Evolutionary conservation across 1,284 basidiomycete genomes (phyloP).

Genomic region (Caloboletus firmus): DNA sequence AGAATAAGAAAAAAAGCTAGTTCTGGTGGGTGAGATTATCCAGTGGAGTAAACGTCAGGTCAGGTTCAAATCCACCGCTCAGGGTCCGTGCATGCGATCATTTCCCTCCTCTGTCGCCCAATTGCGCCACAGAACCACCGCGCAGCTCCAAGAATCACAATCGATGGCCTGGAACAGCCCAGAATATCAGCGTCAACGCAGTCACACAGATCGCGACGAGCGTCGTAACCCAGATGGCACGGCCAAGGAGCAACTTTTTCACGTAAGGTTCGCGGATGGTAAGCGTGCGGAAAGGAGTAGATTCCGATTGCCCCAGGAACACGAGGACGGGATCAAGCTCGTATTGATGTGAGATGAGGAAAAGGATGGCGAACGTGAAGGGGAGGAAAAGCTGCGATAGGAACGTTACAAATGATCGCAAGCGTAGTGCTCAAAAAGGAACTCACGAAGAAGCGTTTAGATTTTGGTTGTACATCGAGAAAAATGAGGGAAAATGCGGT

Average conservation of each 20-base stretch:
- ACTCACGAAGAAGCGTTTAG: constrained; percentile 92
- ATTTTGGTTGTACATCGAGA: constrained; percentile 86
- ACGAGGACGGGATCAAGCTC: constrained; percentile 92
- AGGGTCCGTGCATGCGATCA: constrained; percentile 7
- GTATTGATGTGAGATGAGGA: constrained; percentile 93
- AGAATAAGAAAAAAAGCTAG: constrained; percentile 30
- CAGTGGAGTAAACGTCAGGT: constrained; percentile 18
- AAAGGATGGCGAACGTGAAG: constrained; percentile 86
- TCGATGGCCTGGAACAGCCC: constrained; percentile 88
- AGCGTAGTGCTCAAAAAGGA: background rate
- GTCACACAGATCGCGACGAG: constrained; percentile 71
- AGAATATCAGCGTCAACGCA: constrained; percentile 83
- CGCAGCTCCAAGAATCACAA: constrained; percentile 44
- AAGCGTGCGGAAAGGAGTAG: constrained; percentile 90
- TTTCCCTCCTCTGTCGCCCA: constrained; percentile 5
- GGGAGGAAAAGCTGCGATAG: constrained; percentile 83
- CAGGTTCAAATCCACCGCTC: constrained; percentile 18
- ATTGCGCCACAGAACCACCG: constrained; percentile 4
- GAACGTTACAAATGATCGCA: constrained; percentile 7
- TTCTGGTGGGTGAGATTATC: constrained; percentile 22
- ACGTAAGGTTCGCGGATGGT: constrained; percentile 91
- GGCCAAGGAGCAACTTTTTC: constrained; percentile 80
- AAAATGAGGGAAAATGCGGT: constrained; percentile 92
- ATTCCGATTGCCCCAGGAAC: constrained; percentile 82
- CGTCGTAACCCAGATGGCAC: constrained; percentile 81